Evolutionary conservation across 352 stramenopile genomes (phyloP).

Genomic region (Elongisporangium undulatum): DNA sequence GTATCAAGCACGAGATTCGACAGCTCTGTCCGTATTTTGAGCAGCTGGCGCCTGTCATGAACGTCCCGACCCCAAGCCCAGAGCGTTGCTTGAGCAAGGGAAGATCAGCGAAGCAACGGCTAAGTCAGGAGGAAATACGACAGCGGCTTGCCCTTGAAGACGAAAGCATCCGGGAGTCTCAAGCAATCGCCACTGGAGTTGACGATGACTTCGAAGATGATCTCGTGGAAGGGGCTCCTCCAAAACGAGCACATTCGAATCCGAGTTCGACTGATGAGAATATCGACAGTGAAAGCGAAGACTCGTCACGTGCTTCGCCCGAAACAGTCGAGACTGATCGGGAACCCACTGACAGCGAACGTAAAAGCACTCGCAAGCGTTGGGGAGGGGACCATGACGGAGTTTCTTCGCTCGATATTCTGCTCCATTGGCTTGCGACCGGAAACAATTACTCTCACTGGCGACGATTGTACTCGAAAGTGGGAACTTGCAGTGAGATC

Average conservation of each 20-base stretch:
- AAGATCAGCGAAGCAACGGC: not conserved
- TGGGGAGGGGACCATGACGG: not conserved
- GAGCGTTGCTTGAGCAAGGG: not conserved
- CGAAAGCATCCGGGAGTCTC: not conserved
- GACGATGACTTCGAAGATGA: not conserved
- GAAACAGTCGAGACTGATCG: not conserved
- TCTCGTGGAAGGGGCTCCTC: not conserved
- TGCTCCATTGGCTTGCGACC: conserved; percentile 24
- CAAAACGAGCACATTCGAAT: not conserved
- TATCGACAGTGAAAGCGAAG: not conserved
- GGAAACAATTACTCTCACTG: conserved; percentile 25
- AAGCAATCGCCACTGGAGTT: not conserved
- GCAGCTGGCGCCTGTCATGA: not conserved
- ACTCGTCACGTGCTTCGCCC: not conserved
- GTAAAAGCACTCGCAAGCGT: not conserved
- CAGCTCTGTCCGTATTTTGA: not conserved
- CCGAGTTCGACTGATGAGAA: not conserved
- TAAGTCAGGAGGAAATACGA: not conserved
- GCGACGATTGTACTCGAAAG: not conserved
- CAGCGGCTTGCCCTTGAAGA: not conserved
- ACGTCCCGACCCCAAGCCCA: not conserved
- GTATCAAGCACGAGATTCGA: not conserved
- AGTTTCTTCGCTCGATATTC: conserved; percentile 20
- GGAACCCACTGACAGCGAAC: not conserved
- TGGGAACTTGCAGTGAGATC: not conserved